Evolutionary conservation across 129 eudicot genomes (phyloP), one percentile per base, ranked within the genome.

Genomic region (Gnaphalium uliginosum): DNA sequence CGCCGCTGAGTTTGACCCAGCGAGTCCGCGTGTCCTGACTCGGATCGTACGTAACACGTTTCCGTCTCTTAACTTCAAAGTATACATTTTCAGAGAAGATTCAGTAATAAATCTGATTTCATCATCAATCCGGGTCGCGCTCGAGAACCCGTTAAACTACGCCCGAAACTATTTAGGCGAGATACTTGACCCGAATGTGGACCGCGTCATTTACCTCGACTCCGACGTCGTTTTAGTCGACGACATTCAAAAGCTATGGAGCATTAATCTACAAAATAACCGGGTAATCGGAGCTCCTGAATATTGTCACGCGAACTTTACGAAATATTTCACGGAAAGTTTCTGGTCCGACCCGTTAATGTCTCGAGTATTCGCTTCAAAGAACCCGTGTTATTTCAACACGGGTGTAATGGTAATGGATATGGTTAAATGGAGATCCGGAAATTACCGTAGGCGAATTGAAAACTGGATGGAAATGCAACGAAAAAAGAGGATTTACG

Each of bases 321-420:
- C 90, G 0, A 78, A 81, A 19, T 92, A 92, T 66, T 92, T 92
- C 87, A 92, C 93, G 4, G 86, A 81, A 26, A 62, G 18, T 0
- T 92, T 92, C 74, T 92, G 98, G 98, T 81, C 96, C 87, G 93
- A 92, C 85, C 90, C 96, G 80, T 63, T 13, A 1, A n/a, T 87
- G n/a, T 29, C 75, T 46, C 78, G 83, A 68, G 79, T 75, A 17
- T 87, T 83, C 84, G 76, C 85, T 2, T 68, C 76, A 1, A 64
- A 24, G 15, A 46, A 10, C 17, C 96, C 98, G 37, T 92, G 98
- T 32, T 92, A 92, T 17, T 92, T 92, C 67, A 92, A 92, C 86
- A 92, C 98, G 19, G 98, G 98, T 0, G 98, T 92, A 7, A 92
- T 92, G 98, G 96, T 92, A 39, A 89, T 92, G 96, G 98, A 92